These are phyloP conservation scores for Fusarium sp. DNA, from an alignment of 2,329 filamentous ascomycete genomes.

Conservation along the genomic window DNA sequence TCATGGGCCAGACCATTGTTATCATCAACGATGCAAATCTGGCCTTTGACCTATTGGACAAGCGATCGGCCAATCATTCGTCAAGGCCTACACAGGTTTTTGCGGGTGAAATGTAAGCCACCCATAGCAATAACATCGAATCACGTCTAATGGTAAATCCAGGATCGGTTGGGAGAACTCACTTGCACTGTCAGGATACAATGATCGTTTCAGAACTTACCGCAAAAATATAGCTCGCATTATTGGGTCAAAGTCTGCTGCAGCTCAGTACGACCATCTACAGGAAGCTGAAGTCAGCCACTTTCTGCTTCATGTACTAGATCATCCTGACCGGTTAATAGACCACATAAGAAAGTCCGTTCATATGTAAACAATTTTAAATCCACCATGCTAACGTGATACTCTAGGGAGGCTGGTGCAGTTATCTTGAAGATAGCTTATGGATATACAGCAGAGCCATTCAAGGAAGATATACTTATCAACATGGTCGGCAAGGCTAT, in stretches of 20 bases:
- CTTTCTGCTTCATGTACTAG: constrained; percentile 50
- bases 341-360: constrained; percentile 59
- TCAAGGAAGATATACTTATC: constrained; percentile 30
- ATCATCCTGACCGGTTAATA: constrained; percentile 54
- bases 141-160: background rate
- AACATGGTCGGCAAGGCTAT: constrained; percentile 36
- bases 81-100: constrained; percentile 35
- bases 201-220: constrained; percentile 55
- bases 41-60: constrained; percentile 55
- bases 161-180: constrained; percentile 50
- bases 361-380: background rate
- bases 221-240: constrained; percentile 61
- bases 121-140: too few species aligned
- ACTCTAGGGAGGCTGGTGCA: constrained; percentile 28
- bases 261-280: constrained; percentile 56
- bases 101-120: constrained; percentile 29
- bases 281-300: constrained; percentile 58
- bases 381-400: background rate
- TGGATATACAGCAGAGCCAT: constrained; percentile 35
- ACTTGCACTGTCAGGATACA: constrained; percentile 54
- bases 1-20: constrained; percentile 57
- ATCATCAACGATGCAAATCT: constrained; percentile 56
- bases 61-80: constrained; percentile 27
- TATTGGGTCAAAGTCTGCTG: constrained; percentile 58
- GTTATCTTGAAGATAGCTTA: constrained; percentile 42